phyloP scores from a whole-genome alignment of 164 flowering plant genomes.

The Sedum album region DNA sequence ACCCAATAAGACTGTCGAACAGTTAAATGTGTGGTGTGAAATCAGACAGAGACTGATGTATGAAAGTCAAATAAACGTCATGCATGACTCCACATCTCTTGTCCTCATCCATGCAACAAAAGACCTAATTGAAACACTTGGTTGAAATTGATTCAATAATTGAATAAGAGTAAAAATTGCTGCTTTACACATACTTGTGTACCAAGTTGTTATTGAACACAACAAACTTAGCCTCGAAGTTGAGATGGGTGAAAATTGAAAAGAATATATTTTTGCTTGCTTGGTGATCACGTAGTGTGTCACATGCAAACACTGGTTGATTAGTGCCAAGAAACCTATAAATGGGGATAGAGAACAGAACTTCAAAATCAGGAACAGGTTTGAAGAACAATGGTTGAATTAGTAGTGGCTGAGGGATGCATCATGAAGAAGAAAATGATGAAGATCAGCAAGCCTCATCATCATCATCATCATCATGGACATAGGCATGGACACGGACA shows the following conservation, averaged over 20 bases:
- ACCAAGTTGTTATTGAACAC: background rate
- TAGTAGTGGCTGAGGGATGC: background rate
- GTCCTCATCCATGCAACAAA: background rate
- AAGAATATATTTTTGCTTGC: background rate
- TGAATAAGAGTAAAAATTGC: background rate
- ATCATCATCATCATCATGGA: background rate
- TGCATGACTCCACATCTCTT: background rate
- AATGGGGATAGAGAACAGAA: background rate
- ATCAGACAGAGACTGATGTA: background rate
- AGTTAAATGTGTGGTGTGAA: too few relatives aligned
- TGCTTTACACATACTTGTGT: background rate
- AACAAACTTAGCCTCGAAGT: background rate
- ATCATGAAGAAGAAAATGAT: constrained; percentile 2
- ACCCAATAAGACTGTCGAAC: too few relatives aligned
- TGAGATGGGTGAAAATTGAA: background rate
- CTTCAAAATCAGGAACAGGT: background rate
- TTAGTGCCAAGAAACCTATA: background rate
- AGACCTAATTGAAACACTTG: background rate
- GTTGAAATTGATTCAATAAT: constrained; percentile 1
- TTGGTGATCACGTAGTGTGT: background rate
- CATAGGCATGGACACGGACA: background rate
- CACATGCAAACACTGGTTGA: background rate
- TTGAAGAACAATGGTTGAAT: background rate
- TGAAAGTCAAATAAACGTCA: background rate
- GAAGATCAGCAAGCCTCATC: background rate